Evolutionary conservation across 345 rosid genomes (phyloP).

Genomic region (Rhodomyrtus tomentosa): DNA sequence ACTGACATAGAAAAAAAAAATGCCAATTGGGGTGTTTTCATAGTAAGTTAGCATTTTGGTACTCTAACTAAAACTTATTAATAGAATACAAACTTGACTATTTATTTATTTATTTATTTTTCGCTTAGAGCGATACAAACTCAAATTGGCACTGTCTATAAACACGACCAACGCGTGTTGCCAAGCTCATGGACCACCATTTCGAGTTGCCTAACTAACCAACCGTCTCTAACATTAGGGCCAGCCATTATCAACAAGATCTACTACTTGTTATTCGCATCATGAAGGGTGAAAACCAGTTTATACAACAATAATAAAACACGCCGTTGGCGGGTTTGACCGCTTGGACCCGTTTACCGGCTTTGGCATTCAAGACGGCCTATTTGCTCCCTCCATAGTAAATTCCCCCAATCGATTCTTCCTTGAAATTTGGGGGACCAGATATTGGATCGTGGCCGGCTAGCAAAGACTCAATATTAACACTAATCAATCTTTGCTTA

Average conservation of each 20-base stretch:
- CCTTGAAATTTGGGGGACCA: background rate
- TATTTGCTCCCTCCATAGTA: background rate
- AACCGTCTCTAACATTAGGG: background rate
- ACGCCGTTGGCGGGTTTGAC: rapidly evolving
- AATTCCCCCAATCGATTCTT: background rate
- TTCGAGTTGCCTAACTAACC: background rate
- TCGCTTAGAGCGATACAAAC: background rate
- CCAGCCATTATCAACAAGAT: background rate
- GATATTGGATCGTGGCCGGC: background rate
- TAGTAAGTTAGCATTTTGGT: background rate
- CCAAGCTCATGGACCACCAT: background rate
- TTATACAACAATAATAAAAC: background rate
- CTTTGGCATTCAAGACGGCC: background rate
- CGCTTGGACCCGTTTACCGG: background rate
- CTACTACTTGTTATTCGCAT: background rate
- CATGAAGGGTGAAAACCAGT: background rate
- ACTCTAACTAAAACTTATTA: background rate
- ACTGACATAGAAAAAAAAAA: background rate
- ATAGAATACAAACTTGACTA: background rate
- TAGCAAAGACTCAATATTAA: background rate
- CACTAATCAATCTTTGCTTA: background rate
- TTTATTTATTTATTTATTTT: background rate
- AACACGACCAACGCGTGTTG: background rate
- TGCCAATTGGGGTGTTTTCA: background rate
- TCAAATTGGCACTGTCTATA: background rate